Evolutionary conservation across 2,329 filamentous ascomycete species (phyloP).

Genomic region (Diaporthe humulicola): DNA sequence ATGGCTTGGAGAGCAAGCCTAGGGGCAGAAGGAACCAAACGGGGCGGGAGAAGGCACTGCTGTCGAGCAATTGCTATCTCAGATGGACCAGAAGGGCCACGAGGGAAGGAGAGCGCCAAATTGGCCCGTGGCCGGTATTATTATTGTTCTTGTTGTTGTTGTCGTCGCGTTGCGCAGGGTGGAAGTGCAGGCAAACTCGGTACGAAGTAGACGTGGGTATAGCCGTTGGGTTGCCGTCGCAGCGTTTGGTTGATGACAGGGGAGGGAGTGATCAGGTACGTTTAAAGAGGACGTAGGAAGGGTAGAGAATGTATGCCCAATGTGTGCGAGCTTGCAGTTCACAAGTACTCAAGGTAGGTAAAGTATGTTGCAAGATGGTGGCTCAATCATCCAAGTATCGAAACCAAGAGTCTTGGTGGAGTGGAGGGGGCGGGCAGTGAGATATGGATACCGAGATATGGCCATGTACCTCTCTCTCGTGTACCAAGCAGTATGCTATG

Average conservation of each 20-base stretch:
- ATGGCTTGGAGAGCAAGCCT: too few relatives aligned
- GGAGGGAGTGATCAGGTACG: neutral
- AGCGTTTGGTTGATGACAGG: neutral
- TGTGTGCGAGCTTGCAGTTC: neutral
- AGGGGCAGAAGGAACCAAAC: neutral
- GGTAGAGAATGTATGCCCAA: neutral
- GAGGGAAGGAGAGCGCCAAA: neutral
- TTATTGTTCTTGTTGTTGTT: neutral
- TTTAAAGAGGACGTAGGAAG: neutral
- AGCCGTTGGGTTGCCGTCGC: neutral
- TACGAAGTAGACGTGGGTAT: neutral
- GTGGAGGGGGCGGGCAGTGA: neutral
- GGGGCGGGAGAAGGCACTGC: neutral
- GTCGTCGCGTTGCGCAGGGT: neutral
- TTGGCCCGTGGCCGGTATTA: neutral
- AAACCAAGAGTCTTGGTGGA: neutral
- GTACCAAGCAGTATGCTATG: conserved; percentile 23
- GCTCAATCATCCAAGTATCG: neutral
- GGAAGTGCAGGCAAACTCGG: neutral
- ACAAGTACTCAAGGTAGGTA: neutral
- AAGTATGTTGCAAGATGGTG: neutral
- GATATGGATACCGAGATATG: conserved; percentile 12
- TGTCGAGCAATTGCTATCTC: neutral
- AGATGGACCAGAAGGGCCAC: neutral
- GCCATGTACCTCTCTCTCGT: neutral